A percentile compares a stretch with the other conserved stretches of the same genome.
Evolutionary conservation across 176 grass and related monocot genomes (phyloP).

Genomic region (Otatea glauca): DNA sequence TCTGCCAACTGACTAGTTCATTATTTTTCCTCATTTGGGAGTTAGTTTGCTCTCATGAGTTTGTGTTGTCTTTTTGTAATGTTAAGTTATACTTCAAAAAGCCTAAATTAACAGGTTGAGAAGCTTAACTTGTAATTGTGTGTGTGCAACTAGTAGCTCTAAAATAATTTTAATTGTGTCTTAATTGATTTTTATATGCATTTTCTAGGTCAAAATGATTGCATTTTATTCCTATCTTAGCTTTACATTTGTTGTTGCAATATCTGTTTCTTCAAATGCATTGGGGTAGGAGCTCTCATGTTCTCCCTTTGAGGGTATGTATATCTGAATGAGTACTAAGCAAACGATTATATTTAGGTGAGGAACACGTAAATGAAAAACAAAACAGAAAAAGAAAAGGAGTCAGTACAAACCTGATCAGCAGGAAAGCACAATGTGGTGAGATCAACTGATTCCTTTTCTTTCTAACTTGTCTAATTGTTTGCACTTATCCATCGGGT

Average conservation of each 20-base stretch:
- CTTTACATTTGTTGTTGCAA: constrained; percentile 1
- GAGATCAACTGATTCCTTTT: constrained; percentile 67
- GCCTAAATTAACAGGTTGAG: neutral
- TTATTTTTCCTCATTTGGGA: neutral
- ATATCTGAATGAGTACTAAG: constrained; percentile 60
- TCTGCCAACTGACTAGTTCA: constrained; percentile 8
- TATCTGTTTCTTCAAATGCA: constrained; percentile 41
- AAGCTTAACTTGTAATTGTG: neutral
- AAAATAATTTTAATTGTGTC: constrained; percentile 21
- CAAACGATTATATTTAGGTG: constrained; percentile 70
- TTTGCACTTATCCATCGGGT: constrained; percentile 36
- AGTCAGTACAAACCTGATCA: constrained; percentile 67
- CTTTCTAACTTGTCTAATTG: constrained; percentile 49
- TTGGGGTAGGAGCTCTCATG: constrained; percentile 28
- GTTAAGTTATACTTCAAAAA: neutral
- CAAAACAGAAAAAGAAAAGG: constrained; percentile 81
- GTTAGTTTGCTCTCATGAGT: constrained; percentile 23
- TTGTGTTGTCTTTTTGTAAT: constrained; percentile 17
- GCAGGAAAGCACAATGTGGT: constrained; percentile 67
- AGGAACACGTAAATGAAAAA: constrained; percentile 74
- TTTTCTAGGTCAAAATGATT: constrained; percentile 35
- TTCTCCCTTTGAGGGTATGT: constrained; percentile 56
- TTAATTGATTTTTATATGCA: constrained; percentile 1
- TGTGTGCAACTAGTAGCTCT: neutral
- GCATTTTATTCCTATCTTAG: neutral